Conservation (phyloP, 176 grass and related monocot genomes). For the Pharus latifolius region DNA sequence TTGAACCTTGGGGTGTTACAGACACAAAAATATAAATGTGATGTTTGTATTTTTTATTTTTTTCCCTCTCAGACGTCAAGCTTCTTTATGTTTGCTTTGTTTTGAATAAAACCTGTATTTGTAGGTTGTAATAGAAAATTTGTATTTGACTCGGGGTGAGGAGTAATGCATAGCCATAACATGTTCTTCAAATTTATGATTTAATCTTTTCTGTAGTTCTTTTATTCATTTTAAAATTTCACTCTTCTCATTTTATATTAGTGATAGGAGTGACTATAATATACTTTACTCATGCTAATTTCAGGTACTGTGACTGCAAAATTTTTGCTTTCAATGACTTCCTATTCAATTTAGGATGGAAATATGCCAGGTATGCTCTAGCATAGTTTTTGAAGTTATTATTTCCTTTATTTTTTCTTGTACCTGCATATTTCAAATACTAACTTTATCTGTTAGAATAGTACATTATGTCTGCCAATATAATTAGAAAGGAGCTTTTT, state of each 20-base stretch:
- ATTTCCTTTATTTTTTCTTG: background rate
- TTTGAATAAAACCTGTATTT: background rate
- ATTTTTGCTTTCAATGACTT: constrained; percentile 59
- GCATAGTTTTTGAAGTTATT: background rate
- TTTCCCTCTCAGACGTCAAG: background rate
- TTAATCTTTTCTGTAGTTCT: background rate
- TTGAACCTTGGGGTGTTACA: no score
- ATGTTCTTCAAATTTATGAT: background rate
- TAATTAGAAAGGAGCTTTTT: background rate
- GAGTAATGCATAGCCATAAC: background rate
- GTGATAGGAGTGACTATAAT: background rate
- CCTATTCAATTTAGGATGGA: constrained; percentile 53
- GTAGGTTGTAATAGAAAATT: background rate
- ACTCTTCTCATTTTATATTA: background rate
- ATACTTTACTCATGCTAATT: background rate
- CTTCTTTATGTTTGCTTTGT: background rate
- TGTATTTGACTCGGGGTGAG: background rate
- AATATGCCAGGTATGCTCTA: constrained; percentile 52
- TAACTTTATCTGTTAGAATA: background rate
- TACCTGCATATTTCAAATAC: background rate
- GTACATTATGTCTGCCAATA: background rate
- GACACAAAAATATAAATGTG: background rate
- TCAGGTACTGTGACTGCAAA: constrained; percentile 79
- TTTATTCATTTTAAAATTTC: background rate
- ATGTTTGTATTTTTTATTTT: background rate